Conservation (phyloP, 495 filamentous ascomycete species). For the Talaromyces trachyspermus region DNA sequence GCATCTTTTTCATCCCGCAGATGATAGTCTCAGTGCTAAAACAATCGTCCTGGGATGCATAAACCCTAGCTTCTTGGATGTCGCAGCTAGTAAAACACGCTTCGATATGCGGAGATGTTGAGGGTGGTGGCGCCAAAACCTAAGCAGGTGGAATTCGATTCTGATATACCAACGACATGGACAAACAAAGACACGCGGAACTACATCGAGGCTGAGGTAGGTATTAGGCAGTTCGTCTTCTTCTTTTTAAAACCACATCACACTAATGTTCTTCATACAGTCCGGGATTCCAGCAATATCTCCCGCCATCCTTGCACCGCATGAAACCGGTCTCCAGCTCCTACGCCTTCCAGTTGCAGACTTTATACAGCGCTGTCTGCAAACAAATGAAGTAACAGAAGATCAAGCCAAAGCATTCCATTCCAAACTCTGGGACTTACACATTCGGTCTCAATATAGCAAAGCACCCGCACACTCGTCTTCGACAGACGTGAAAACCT, state of each 20-base stretch:
- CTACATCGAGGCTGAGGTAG: neutral
- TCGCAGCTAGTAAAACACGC: conserved; percentile 12
- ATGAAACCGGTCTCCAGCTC: neutral
- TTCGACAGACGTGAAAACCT: neutral
- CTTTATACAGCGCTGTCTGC: neutral
- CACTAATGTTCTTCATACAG: neutral
- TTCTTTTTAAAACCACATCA: neutral
- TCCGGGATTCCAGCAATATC: neutral
- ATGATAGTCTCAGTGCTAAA: conserved; percentile 13
- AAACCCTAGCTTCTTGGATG: conserved; percentile 13
- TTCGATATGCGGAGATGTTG: conserved; percentile 15
- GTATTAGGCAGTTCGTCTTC: neutral
- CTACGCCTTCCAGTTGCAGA: neutral
- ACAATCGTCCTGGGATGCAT: conserved; percentile 26
- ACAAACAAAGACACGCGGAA: neutral
- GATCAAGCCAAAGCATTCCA: neutral
- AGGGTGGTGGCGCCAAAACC: neutral
- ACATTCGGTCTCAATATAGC: neutral
- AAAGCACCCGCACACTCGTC: neutral
- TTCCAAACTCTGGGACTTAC: neutral
- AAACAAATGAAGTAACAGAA: neutral
- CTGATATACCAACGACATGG: neutral
- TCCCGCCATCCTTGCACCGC: neutral
- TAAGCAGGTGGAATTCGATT: neutral
- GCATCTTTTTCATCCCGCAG: conserved; percentile 19